Evolutionary conservation across 495 filamentous ascomycete species (phyloP), one percentile per base, ranked within the genome.

Genomic region (Neurospora sp.): DNA sequence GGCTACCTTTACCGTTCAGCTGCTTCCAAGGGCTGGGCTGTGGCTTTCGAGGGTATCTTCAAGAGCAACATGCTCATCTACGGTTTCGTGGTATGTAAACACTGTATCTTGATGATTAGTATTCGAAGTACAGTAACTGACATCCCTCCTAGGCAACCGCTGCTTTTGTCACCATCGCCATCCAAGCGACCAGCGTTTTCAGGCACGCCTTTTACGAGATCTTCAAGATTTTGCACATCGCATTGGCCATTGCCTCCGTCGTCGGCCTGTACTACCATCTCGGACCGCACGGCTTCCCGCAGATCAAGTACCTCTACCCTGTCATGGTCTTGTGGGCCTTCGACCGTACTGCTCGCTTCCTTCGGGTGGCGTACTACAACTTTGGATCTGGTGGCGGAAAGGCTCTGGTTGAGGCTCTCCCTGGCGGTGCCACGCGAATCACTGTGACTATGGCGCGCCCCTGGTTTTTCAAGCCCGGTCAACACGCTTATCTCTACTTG

Each of bases 141-240:
- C 1, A 6, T 9, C 8, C 40, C 42, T 20, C 68, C 38, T 75
- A 90, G 88, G 82, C 82, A 38, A 89, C 88, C 0, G 79, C 85
- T 61, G 85, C 90, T 0, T 88, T 95, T 79, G 78, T 90, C 40
- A 84, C 86, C 65, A 89, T 97, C 40, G 73, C 83, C 18, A 80
- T 93, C 45, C 93, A 96, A 78, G 91, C 94, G 3, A 86, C 88
- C 12, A 94, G 93, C 14, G 86, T 90, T 22, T 83, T 96, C 70
- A 88, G 94, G 42, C 94, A 97, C 81, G 92, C 93, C n/a, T 95
- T 91, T 78, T 97, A 97, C 79, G 94, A 97, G 80, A 90, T 87
- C 0, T 97, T 97, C 84, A 88, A 96, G 73, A 82, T 92, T 71
- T 75, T 93, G 27, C 94, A 97, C 79, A 94, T 96, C 72, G 78